Base-by-base conservation (phyloP, 257 asterid genomes). In the Solanum ahanhuiri region DNA sequence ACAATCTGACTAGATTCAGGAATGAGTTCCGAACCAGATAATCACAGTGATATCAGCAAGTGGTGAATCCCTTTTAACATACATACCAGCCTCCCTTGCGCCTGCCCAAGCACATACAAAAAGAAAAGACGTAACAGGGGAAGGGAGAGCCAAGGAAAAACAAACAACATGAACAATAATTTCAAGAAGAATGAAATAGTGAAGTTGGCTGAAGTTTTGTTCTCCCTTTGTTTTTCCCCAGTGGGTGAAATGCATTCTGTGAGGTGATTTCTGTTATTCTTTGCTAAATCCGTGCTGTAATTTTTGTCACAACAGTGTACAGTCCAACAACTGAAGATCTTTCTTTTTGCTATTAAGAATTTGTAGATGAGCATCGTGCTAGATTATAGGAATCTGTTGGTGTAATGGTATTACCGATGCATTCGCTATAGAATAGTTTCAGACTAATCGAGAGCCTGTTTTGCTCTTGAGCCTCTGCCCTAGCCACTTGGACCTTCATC, bases 1-100 rank as follows among this genome's bases (percentile, higher is more conserved):
- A 95, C 88, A 97, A 97, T 88, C 88, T 97, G 60, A 93, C 98
- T 63, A 82, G 92, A 66, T 95, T 94, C 88, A 91, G 99, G 92
- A 90, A 92, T 54, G 98, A 95, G 43, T 96, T 96, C 90, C 98
- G 98, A 31, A 93, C 91, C 89, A 95, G 96, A 91, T 95, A 93
- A 31, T 10, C 23, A 15, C 58, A 28, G 12, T 63, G 34, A 33
- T 77, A 51, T 33, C 54, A 51, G 66, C 64, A 57, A 63, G 70
- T 58, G 67, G 86, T 67, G 86, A 39, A 8, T 45, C 83, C 83
- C 28, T 79, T 45, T 33, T 28, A 79, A 79, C 10, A 45, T 72
- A 35, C 39, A 72, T 15, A 43, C 3, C 12, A 41, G 33, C 23
- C 64, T 77, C 17, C 17, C 64, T 25, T 58, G 20, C 9, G 3